phyloP scores from a whole-genome alignment of 2,329 filamentous ascomycete genomes.

The Didymella exigua region DNA sequence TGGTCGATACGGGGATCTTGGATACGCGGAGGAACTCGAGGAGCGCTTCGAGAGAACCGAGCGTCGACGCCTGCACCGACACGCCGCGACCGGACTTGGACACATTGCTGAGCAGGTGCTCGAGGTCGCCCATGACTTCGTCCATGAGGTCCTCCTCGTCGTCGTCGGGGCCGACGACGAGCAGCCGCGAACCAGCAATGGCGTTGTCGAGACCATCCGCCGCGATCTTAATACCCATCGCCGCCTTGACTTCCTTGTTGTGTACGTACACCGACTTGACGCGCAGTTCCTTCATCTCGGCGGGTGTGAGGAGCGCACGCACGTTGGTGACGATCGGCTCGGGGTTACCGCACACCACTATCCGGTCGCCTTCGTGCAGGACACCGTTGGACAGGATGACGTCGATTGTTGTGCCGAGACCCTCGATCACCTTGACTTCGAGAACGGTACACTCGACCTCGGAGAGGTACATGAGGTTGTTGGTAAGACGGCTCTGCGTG shows the following conservation, averaged over 20 bases:
- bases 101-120: slow-evolving; percentile 87
- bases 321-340: slow-evolving; percentile 95
- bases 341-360: slow-evolving; percentile 95
- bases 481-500: slow-evolving; percentile 97
- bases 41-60: slow-evolving; percentile 93
- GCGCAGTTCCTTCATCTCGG: slow-evolving; percentile 89
- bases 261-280: slow-evolving; percentile 97
- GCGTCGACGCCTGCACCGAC: slow-evolving; percentile 93
- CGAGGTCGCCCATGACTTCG: slow-evolving; percentile 93
- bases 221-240: slow-evolving; percentile 97
- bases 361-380: slow-evolving; percentile 88
- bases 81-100: slow-evolving; percentile 93
- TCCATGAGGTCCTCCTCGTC: slow-evolving; percentile 97
- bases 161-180: slow-evolving; percentile 92
- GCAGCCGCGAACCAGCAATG: slow-evolving; percentile 91
- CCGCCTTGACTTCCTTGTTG: slow-evolving; percentile 99
- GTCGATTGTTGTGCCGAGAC: slow-evolving; percentile 98
- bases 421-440: slow-evolving; percentile 98
- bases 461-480: slow-evolving; percentile 95
- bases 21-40: slow-evolving; percentile 94
- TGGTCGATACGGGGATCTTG: slow-evolving; percentile 97
- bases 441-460: slow-evolving; percentile 98
- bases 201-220: slow-evolving; percentile 94
- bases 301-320: slow-evolving; percentile 89
- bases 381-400: slow-evolving; percentile 97